phyloP scores from a whole-genome alignment of 768 basidiomycete genomes.

The Tylopilus sp. region DNA sequence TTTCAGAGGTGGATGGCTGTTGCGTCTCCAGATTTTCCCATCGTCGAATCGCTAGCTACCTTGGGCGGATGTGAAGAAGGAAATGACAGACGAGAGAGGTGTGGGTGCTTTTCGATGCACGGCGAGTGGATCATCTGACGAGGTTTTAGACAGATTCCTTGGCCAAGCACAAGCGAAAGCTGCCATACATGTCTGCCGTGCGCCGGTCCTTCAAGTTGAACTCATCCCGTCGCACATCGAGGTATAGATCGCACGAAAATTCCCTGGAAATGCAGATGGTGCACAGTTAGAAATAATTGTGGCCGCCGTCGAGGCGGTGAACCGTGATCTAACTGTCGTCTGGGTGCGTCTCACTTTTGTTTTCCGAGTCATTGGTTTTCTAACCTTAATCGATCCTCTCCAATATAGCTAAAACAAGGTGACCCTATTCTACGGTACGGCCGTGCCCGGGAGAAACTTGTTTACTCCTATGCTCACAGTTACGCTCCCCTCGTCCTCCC shows the following conservation, averaged over 20 bases:
- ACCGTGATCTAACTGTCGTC: constrained; percentile 78
- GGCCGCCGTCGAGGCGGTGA: constrained; percentile 79
- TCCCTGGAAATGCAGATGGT: constrained; percentile 94
- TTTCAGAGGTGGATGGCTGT: no score
- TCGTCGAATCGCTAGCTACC: no score
- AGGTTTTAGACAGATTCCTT: no score
- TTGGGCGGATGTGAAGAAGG: no score
- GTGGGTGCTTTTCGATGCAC: no score
- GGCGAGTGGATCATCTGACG: no score
- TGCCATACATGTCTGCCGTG: no score
- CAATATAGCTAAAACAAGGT: constrained; percentile 86
- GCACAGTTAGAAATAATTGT: constrained; percentile 96
- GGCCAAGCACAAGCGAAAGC: no score
- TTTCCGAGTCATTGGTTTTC: neutral
- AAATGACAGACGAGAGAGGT: no score
- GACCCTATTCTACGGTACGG: constrained; percentile 96
- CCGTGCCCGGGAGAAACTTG: constrained; percentile 89
- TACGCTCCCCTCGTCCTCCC: constrained; percentile 85
- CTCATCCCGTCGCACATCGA: constrained; percentile 72
- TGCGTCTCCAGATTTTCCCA: no score
- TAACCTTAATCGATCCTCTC: no score
- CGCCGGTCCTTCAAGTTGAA: constrained; percentile 77
- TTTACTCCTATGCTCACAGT: constrained; percentile 85
- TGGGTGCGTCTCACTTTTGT: constrained; percentile 48
- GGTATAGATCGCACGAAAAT: constrained; percentile 91